A percentile compares a stretch with the other conserved stretches of the same genome.
phyloP scores from a whole-genome alignment of 768 basidiomycete species.

The Psilocybe cyanescens region DNA sequence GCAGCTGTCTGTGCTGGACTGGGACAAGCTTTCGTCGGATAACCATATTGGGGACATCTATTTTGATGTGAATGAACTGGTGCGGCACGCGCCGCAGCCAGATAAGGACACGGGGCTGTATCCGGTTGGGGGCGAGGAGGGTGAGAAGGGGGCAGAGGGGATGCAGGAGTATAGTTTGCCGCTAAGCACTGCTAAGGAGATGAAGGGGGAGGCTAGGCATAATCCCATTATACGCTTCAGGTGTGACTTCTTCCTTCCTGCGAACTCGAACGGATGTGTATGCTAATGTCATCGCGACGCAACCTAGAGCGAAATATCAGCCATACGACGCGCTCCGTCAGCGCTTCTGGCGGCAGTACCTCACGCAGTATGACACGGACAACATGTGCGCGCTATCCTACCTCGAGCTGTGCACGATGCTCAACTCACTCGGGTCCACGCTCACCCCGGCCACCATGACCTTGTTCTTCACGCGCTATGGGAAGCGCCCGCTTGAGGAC shows the following conservation, averaged over 20 bases:
- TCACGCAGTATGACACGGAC: slow-evolving; percentile 90
- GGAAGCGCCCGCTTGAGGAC: slow-evolving; percentile 65
- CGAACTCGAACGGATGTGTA: too few species aligned
- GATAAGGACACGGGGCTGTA: slow-evolving; percentile 61
- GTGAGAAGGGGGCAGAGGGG: slow-evolving; percentile 55
- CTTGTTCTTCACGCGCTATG: slow-evolving; percentile 76
- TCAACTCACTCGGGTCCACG: slow-evolving; percentile 96
- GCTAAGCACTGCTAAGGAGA: slow-evolving; percentile 62
- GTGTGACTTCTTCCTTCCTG: slow-evolving; percentile 36
- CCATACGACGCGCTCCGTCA: slow-evolving; percentile 92
- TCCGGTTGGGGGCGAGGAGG: slow-evolving; percentile 38
- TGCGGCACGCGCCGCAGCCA: slow-evolving; percentile 69
- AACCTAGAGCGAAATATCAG: slow-evolving; percentile 84
- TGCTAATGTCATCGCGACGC: neutral
- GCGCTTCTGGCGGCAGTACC: slow-evolving; percentile 88
- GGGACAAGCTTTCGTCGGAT: slow-evolving; percentile 93
- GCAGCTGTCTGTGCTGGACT: slow-evolving; percentile 87
- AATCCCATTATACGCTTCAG: slow-evolving; percentile 71
- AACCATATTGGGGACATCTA: slow-evolving; percentile 85
- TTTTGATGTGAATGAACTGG: too few species aligned
- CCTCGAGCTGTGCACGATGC: slow-evolving; percentile 91
- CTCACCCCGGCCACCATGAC: slow-evolving; percentile 79
- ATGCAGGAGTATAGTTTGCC: slow-evolving; percentile 79
- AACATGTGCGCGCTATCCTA: slow-evolving; percentile 76
- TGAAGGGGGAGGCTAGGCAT: slow-evolving; percentile 74